These are phyloP conservation scores for Colletotrichum salicis DNA, from an alignment of 2,329 filamentous ascomycete genomes.

Conservation along the genomic window DNA sequence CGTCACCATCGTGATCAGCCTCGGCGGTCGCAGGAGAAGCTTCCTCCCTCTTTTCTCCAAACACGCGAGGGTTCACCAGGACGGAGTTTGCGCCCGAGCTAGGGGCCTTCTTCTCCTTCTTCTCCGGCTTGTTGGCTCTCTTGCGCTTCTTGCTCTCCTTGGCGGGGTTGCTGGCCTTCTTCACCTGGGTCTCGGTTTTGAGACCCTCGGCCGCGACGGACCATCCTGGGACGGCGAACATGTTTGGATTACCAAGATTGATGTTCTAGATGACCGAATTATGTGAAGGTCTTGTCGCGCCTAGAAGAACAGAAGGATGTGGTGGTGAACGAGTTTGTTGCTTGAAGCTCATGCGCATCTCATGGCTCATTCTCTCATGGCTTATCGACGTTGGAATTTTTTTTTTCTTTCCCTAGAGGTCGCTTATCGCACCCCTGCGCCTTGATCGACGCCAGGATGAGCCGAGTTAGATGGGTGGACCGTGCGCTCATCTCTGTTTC, in stretches of 20 bases:
- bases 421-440: constrained; percentile 30
- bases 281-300: neutral
- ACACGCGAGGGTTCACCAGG: constrained; percentile 81
- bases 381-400: constrained; percentile 35
- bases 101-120: constrained; percentile 59
- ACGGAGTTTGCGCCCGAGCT: constrained; percentile 75
- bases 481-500: constrained; percentile 9
- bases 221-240: constrained; percentile 97
- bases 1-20: constrained; percentile 34
- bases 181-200: constrained; percentile 69
- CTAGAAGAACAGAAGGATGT: neutral
- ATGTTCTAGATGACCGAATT: neutral
- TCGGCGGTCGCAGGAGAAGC: constrained; percentile 34
- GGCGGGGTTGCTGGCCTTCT: constrained; percentile 55
- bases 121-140: constrained; percentile 42
- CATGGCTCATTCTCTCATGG: constrained; percentile 8
- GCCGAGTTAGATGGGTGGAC: constrained; percentile 11
- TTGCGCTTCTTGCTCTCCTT: constrained; percentile 62
- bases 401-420: constrained; percentile 25
- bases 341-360: constrained; percentile 14
- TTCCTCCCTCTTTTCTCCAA: constrained; percentile 70
- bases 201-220: constrained; percentile 78
- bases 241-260: constrained; percentile 47
- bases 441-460: constrained; percentile 34
- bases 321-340: neutral